Conservation (phyloP, 306 rosid genomes). For the Betula pendula region DNA sequence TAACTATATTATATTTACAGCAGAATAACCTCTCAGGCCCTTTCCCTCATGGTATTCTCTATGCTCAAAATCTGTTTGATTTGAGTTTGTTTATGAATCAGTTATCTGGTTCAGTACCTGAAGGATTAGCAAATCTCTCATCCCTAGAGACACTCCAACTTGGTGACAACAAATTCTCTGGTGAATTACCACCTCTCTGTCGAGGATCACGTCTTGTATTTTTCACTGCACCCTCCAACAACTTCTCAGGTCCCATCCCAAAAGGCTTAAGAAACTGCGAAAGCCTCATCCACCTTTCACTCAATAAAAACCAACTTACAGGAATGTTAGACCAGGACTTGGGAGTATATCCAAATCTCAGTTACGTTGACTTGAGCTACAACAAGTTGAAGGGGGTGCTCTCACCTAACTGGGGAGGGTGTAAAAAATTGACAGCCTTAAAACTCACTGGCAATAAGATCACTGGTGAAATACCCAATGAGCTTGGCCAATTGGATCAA, state of each 20-base stretch:
- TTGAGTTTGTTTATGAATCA: no score
- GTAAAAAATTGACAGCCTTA: not conserved
- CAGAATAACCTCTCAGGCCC: no score
- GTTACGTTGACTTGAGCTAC: not conserved
- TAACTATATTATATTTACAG: no score
- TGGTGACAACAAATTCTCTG: not conserved
- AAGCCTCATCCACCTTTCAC: not conserved
- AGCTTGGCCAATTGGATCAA: not conserved
- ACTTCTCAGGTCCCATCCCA: not conserved
- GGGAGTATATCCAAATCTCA: conserved; percentile 5
- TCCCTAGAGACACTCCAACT: no score
- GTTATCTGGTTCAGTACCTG: no score
- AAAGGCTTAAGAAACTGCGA: not conserved
- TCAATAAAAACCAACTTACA: not conserved
- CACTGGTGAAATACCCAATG: not conserved
- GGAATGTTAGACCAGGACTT: conserved; percentile 1
- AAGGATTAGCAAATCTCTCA: no score
- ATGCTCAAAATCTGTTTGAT: no score
- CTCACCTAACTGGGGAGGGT: not conserved
- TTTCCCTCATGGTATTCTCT: no score
- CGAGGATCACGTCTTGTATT: not conserved
- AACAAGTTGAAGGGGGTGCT: not conserved
- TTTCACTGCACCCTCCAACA: not conserved
- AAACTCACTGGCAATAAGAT: not conserved
- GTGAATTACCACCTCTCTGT: not conserved